Evolutionary conservation across 108 stramenopile genomes (phyloP), one percentile per base, ranked within the genome.

Genomic region (Chaetoceros tenuissimus): DNA sequence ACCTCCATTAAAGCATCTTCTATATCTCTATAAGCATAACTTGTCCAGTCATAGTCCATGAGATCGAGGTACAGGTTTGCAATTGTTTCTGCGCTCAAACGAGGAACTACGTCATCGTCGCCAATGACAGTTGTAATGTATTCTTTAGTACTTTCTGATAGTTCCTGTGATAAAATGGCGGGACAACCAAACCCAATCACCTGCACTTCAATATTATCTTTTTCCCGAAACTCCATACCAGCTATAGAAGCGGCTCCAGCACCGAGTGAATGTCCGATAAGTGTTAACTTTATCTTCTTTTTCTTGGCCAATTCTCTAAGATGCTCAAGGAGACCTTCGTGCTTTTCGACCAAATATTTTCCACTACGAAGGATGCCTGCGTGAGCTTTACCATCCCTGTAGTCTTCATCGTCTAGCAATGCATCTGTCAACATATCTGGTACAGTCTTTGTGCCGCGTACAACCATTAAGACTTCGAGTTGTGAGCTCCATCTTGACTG

Each of bases 171-270:
- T 24, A 89, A 53, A 2, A 83, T 29, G 7, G 88, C 84, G 16
- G 88, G 88, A 64, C 88, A 89, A 3, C 88, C 88, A 57, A 89
- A 89, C 2, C 79, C 82, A 49, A 85, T 68, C 1, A 78, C 84
- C 24, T 70, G 50, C 10, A 84, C 76, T 20, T 80, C 53, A 25
- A 80, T 61, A 31, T 31, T 34, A 21, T 66, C 59, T 21, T 74
- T 10, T 23, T 62, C 71, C 50, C 84, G 77, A 60, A 78, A 73
- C 46, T 86, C 79, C 51, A 82, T 80, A 34, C 77, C 87, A 3
- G 82, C 79, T 56, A 90, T 86, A 0, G 85, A 67, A 3, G 84
- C 89, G 13, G 82, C 79, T 17, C 82, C 89, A 13, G 89, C 89
- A 7, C 89, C 89, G 3, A 90, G 57, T 21, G 69, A 72, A 48